Conservation (phyloP, 805 yeast genomes). For the Yamadazyma nakazawae region DNA sequence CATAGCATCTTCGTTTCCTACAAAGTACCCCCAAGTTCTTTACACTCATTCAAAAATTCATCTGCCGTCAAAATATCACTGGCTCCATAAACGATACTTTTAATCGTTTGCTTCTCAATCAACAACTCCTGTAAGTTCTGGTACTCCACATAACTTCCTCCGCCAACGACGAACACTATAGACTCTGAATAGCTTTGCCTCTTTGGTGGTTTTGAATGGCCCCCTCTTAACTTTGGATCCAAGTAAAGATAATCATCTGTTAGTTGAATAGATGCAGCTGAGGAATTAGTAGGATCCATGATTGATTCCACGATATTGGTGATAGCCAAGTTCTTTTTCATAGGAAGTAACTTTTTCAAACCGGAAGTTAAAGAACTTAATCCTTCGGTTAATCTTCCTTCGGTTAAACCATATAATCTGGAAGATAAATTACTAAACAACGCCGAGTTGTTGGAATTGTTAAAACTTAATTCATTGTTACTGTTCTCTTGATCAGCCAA, state of each 20-base stretch:
- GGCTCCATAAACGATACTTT: conserved; percentile 79
- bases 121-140: conserved; percentile 93
- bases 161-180: conserved; percentile 91
- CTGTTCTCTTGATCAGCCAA: conserved; percentile 16
- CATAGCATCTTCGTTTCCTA: not conserved
- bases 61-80: conserved; percentile 71
- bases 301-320: conserved; percentile 89
- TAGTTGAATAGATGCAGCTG: conserved; percentile 58
- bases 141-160: conserved; percentile 93
- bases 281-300: conserved; percentile 73
- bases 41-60: conserved; percentile 66
- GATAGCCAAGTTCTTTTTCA: conserved; percentile 81
- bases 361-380: conserved; percentile 87
- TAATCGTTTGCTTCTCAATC: conserved; percentile 29
- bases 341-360: conserved; percentile 82
- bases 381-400: conserved; percentile 82
- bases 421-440: conserved; percentile 71
- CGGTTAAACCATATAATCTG: conserved; percentile 75
- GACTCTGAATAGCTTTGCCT: conserved; percentile 79
- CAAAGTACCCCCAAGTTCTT: conserved; percentile 30
- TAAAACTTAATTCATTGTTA: conserved; percentile 12
- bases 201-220: conserved; percentile 84
- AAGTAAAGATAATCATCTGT: conserved; percentile 89
- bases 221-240: conserved; percentile 89
- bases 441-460: conserved; percentile 43